Base-by-base conservation (phyloP, 176 grass and related monocot species). In the Elymus sibiricus region DNA sequence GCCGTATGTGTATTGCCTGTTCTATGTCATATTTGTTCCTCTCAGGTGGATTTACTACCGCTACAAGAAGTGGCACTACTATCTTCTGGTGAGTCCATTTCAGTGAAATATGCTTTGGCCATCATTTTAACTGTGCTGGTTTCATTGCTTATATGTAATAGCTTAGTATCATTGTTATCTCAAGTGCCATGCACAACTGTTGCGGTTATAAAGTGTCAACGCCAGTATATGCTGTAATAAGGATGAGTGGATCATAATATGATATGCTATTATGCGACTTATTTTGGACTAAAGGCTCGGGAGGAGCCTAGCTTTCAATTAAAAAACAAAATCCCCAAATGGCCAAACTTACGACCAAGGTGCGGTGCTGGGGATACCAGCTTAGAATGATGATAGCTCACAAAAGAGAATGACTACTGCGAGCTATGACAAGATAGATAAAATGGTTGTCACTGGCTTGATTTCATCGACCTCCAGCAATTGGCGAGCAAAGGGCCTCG, bases 31-130 rank as follows among this genome's bases (percentile, higher is more conserved):
- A 49, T 99, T 99, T 7, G 94, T 99, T 64, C 97, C 94, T 37
- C 97, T 98, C 5, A 87, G 94, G 47, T 98, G 97, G 97, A 95
- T 98, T 42, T 98, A 98, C 84, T 98, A 98, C 43, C 90, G 90
- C 60, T 98, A 96, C 79, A 98, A 98, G 94, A 98, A 96, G 81
- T 98, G 94, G 97, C 97, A 98, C 77, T 98, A 98, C 77, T 98
- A 98, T 86, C 90, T 98, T 61, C 83, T 96, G 92, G 94, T 96
- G 68, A 93, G 88, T 73, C 19, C 42, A 26, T 31, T 67, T 76
- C 80, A 5, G 3, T 73, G 0, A 79, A 51, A 43, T 22, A 64
- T 64, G 35, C 5, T 84, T 16, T 13, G 11, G 51, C 4, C 15
- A 43, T 65, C 60, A 44, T 68, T 34, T 68, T 10, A 38, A 39